phyloP scores from a whole-genome alignment of 2,329 filamentous ascomycete species.

The Didymellaceae sp. region DNA sequence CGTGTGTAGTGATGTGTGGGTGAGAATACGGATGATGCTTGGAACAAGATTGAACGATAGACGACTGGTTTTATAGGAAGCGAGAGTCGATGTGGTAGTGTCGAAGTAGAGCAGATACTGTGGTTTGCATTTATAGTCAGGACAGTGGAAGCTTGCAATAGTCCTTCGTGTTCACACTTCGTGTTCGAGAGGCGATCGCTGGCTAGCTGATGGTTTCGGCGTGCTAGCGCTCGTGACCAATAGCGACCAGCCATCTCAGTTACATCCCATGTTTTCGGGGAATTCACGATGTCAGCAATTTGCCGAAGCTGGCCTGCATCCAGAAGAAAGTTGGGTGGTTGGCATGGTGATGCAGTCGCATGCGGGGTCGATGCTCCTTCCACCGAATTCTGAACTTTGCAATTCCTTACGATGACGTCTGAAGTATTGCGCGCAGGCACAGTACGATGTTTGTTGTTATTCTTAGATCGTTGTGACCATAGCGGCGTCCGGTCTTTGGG shows the following conservation, averaged over 20 bases:
- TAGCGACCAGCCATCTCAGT: constrained; percentile 5
- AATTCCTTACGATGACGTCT: not conserved
- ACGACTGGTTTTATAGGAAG: not conserved
- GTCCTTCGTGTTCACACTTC: no score
- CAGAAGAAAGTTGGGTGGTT: constrained; percentile 1
- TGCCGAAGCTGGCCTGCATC: not conserved
- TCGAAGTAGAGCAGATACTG: not conserved
- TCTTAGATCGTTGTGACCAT: not conserved
- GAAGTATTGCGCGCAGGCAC: no score
- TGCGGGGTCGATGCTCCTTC: not conserved
- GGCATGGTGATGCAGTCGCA: not conserved
- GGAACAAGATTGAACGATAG: not conserved
- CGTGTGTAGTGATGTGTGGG: not conserved
- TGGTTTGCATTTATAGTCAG: constrained; percentile 4
- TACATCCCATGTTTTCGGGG: no score
- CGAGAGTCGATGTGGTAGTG: not conserved
- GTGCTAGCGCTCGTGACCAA: constrained; percentile 1
- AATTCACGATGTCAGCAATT: not conserved
- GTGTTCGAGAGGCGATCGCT: constrained; percentile 1
- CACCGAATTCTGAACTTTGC: not conserved
- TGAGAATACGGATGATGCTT: no score
- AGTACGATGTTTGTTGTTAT: not conserved
- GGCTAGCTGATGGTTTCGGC: constrained; percentile 9
- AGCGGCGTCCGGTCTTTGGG: constrained; percentile 4
- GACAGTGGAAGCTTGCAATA: not conserved